Evolutionary conservation across 2,329 filamentous ascomycete species (phyloP).

Genomic region (Penicillium crustosum): DNA sequence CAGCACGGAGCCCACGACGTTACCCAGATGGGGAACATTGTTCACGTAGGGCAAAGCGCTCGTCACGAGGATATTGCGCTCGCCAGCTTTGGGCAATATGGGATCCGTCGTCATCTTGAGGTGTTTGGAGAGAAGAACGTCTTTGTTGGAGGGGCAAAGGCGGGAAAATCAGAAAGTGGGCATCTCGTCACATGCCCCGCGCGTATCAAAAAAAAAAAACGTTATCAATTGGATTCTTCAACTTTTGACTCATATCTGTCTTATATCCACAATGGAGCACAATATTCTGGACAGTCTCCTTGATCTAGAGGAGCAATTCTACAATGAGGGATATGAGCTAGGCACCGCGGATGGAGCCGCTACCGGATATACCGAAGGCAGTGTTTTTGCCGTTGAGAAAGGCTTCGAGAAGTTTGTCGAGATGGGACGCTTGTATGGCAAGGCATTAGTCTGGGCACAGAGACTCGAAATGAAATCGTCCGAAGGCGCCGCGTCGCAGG

Average conservation of each 20-base stretch:
- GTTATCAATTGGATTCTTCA: conserved; percentile 2
- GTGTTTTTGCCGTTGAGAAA: conserved; percentile 84
- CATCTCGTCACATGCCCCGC: conserved; percentile 26
- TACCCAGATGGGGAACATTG: conserved; percentile 80
- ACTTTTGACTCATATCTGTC: not conserved
- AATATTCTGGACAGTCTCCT: conserved; percentile 59
- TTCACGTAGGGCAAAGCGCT: conserved; percentile 86
- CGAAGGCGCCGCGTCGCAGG: conserved; percentile 9
- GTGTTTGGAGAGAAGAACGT: conserved; percentile 10
- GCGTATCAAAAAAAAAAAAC: conserved; percentile 22
- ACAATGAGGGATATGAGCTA: conserved; percentile 75
- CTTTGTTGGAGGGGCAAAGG: conserved; percentile 57
- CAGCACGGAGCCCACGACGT: conserved; percentile 83
- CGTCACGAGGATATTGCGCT: conserved; percentile 87
- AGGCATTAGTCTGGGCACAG: conserved; percentile 79
- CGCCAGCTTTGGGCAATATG: conserved; percentile 67
- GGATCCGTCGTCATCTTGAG: conserved; percentile 32
- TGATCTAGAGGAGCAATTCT: conserved; percentile 67
- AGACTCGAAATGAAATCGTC: conserved; percentile 50
- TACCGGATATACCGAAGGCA: conserved; percentile 82
- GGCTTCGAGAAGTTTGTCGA: conserved; percentile 90
- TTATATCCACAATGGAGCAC: conserved; percentile 34
- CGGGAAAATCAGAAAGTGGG: conserved; percentile 58
- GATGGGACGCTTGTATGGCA: conserved; percentile 74
- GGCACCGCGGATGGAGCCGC: conserved; percentile 73